Evolutionary conservation across 2,329 filamentous ascomycete genomes (phyloP), one percentile per base, ranked within the genome.

Genomic region (Xylariaceae sp.): DNA sequence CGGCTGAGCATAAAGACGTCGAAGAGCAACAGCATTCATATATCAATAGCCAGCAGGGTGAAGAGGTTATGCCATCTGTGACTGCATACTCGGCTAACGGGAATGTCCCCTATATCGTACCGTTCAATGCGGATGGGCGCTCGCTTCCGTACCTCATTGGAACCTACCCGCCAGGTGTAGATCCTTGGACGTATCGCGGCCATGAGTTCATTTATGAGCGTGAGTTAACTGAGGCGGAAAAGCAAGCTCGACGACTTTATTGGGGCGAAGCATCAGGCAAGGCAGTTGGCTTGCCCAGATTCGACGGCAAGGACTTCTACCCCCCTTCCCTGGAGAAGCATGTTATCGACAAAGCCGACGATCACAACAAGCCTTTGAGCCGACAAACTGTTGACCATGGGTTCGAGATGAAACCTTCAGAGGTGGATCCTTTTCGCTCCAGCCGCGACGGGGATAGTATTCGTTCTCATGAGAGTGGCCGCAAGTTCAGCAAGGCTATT

Each of bases 261-360:
- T 82, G 76, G 74, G 76, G 73, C 8, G 71, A 73, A 30, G 69
- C 72, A 12, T 69, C 76, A 29, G 65, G 61, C 19, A 67, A 70
- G 47, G 64, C 71, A 34, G 66, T 63, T 23, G 73, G 75, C 2
- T 61, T 81, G 28, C 77, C 78, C 23, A 81, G 77, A 55, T 83
- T 78, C 50, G 77, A 82, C 48, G 77, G 78, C 16, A 79, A 77
- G 54, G 69, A 81, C 53, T 81, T 81, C 49, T 81, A 80, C 45
- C 74, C 71, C 19, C 62, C 74, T 3, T 79, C 76, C 1, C 73
- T 74, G 1, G 55, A 59, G 45, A 74, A 73, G 52, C 51, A 36
- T 12, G 30, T 13, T 18, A 43, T 30, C 13, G 15, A 34, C 12
- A 36, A 33, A 16, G 14, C 27, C 9, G 27, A 18, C 24, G 21